Evolutionary conservation across 495 filamentous ascomycete genomes (phyloP), one percentile per base, ranked within the genome.

Genomic region (Hypoxylon fuscum): DNA sequence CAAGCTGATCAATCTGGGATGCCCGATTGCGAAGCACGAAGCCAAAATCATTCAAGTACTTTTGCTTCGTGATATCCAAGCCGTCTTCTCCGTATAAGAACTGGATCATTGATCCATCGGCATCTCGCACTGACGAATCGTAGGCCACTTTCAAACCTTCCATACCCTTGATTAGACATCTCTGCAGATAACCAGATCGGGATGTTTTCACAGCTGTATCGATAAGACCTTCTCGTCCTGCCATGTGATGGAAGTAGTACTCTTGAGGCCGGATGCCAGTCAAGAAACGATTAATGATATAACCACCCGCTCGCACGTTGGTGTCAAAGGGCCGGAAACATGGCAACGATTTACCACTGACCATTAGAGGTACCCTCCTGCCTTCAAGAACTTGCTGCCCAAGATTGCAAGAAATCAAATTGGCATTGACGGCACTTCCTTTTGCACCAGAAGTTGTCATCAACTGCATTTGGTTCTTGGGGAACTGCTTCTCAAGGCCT

Each of bases 171-270:
- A 98, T 95, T 64, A 99, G 77, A 83, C 96, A 99, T 72, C 96
- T 89, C 73, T 99, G 96, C 58, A 99, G 77, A 71, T 99, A 99
- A 67, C 96, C 96, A 32, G 93, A 97, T 64, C 94, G 85, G 32
- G 93, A 94, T 3, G 96, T 99, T 79, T 99, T 99, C 66, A 99
- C 96, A 54, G 96, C 96, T 35, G 96, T 99, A 84, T 99, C 96
- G 76, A 99, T 98, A 66, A 99, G 80, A 80, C 96, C 96, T 80
- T 99, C 96, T 76, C 96, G 87, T 71, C 96, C 96, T 66, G 94
- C 94, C 96, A 99, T 99, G 71, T 94, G 91, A 85, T 99, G 96
- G 84, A 99, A 99, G 76, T 91, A 99, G 74, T 96, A 98, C 73
- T 98, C 96, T 72, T 99, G 96, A 21, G 96, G 96, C 54, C 94